phyloP scores from a whole-genome alignment of 768 basidiomycete species.

The Auriscalpium microsporum region DNA sequence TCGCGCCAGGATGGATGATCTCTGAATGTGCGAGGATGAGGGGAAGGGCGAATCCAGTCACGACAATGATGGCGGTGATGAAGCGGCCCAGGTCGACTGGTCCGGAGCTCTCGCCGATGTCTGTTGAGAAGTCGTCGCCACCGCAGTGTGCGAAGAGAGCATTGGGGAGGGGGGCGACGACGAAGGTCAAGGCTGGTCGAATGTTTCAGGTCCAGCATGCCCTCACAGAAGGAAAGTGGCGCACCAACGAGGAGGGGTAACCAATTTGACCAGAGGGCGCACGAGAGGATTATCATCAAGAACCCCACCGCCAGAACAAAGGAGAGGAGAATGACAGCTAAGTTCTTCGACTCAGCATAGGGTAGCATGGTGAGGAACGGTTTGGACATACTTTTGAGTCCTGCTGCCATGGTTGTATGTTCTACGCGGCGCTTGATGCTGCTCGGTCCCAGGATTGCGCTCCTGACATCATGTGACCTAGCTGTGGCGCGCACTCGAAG shows the following conservation, averaged over 20 bases:
- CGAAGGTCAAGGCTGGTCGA: slow-evolving; percentile 79
- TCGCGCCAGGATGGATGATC: slow-evolving; percentile 76
- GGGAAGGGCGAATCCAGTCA: slow-evolving; percentile 90
- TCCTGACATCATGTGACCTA: too few relatives aligned
- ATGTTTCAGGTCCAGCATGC: background rate
- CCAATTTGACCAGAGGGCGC: slow-evolving; percentile 96
- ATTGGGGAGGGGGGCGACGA: slow-evolving; percentile 93
- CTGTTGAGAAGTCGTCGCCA: slow-evolving; percentile 77
- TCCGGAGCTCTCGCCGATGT: slow-evolving; percentile 60
- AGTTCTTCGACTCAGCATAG: background rate
- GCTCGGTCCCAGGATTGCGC: too few relatives aligned
- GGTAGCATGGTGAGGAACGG: background rate
- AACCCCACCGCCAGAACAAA: slow-evolving; percentile 98
- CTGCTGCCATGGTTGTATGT: slow-evolving; percentile 10
- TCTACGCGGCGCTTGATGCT: too few relatives aligned
- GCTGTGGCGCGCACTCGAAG: too few relatives aligned
- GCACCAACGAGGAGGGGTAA: slow-evolving; percentile 90
- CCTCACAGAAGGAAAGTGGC: slow-evolving; percentile 21
- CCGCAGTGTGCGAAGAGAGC: slow-evolving; percentile 91
- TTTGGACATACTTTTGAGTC: slow-evolving; percentile 12
- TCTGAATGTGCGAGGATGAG: slow-evolving; percentile 88
- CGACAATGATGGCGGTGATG: slow-evolving; percentile 82
- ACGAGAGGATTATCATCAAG: slow-evolving; percentile 92
- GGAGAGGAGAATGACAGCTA: slow-evolving; percentile 93
- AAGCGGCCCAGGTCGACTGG: slow-evolving; percentile 90